Base-by-base conservation (phyloP, 257 asterid species). In the Salvia hispanica region DNA sequence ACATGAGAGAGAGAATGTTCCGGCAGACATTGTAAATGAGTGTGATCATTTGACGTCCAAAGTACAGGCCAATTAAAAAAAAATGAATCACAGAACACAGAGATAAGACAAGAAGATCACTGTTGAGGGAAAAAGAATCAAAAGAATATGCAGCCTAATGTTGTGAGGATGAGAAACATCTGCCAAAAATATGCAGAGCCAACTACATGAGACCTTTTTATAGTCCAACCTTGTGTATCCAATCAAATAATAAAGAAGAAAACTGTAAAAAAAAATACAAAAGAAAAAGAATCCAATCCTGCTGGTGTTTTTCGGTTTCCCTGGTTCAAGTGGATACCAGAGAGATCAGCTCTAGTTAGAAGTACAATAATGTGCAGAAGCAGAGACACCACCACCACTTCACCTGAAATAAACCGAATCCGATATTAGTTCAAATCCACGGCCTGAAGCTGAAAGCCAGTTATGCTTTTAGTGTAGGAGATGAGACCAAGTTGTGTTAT, bases 401-500 rank as follows among this genome's bases (percentile, higher is more conserved):
- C 70, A 85, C 79, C 95, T 83, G 88, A 80, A 74, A 56, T 52
- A 58, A 57, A 51, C 28, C 54, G 33, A 16, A 74, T 66, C 56
- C 31, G 44, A 52, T 46, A 56, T 77, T 37, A 70, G 48, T 46
- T 18, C 39, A 55, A 37, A 36, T 37, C 10, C 53, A 67, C 46
- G 34, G 9, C 8, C 13, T 18, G 21, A 37, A 13, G 1, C 2
- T 25, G 1, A 12, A 4, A 12, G 11, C 43, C 2, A 6, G 3
- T 15, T 62, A 7, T 10, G 52, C n/a, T 40, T 58, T 10, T 6
- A 13, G 9, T 12, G 21, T 5, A 28, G 53, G 53, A 42, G 43
- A 10, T n/a, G 42, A 28, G 9, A 16, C 31, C 7, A 60, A 42
- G 18, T 11, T n/a, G 43, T 46, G 21, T 28, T 5, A 50, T 28